Conservation (phyloP, 805 yeast genomes). For the Myxozyma kluyveri region DNA sequence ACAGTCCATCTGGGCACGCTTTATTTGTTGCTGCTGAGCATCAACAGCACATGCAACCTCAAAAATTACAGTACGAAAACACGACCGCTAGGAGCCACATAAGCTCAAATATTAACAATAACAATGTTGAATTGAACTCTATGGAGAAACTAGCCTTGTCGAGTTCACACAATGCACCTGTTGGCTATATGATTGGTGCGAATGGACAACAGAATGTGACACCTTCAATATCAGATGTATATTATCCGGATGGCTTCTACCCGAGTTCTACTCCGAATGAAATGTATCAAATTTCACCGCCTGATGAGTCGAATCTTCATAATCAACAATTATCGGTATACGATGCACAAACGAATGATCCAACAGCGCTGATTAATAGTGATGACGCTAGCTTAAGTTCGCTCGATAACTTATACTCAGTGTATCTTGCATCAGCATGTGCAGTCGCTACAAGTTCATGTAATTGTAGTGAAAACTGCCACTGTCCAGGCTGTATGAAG, state of each 20-base stretch:
- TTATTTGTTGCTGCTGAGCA: background rate
- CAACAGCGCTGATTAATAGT: background rate
- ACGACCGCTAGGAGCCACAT: background rate
- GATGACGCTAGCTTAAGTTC: background rate
- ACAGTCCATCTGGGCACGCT: constrained; percentile 1
- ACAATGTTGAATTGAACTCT: background rate
- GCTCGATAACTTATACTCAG: constrained; percentile 27
- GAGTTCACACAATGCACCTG: background rate
- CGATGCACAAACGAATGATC: background rate
- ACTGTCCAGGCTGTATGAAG: constrained; percentile 31
- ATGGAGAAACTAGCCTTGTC: constrained; percentile 8
- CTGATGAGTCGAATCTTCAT: background rate
- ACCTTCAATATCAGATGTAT: background rate
- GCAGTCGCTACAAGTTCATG: constrained; percentile 31
- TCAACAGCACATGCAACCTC: background rate
- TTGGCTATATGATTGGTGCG: background rate
- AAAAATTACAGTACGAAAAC: background rate
- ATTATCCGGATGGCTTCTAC: background rate
- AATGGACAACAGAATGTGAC: background rate
- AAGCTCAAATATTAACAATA: background rate
- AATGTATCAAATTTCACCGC: background rate
- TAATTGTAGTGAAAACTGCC: constrained; percentile 29
- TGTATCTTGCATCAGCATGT: constrained; percentile 31
- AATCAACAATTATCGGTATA: background rate
- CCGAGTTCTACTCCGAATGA: background rate